Conservation (phyloP, 257 asterid species). For the Solanum okadae region DNA sequence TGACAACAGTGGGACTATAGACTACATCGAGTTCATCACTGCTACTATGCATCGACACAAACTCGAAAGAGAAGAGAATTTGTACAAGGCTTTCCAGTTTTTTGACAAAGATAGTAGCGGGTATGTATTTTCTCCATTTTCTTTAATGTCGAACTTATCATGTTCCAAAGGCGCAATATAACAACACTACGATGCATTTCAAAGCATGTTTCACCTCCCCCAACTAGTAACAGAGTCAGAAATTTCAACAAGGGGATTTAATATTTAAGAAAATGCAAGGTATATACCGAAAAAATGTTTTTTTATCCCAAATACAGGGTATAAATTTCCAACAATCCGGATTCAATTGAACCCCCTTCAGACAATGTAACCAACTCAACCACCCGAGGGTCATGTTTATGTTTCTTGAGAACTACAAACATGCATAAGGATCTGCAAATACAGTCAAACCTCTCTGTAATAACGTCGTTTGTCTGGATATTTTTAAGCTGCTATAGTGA, state of each 20-base stretch:
- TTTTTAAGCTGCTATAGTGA: neutral
- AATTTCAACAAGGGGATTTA: neutral
- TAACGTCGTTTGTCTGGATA: neutral
- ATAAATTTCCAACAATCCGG: neutral
- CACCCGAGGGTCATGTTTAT: neutral
- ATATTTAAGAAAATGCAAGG: neutral
- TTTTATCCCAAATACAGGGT: neutral
- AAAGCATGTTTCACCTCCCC: neutral
- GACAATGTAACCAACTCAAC: neutral
- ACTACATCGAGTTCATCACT: constrained; percentile 71
- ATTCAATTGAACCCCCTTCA: neutral
- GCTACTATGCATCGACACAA: constrained; percentile 94
- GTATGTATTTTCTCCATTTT: constrained; percentile 12
- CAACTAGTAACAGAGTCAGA: neutral
- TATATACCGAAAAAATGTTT: neutral
- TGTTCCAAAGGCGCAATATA: neutral
- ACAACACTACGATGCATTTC: neutral
- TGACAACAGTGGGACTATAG: constrained; percentile 74
- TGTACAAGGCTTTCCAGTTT: constrained; percentile 61
- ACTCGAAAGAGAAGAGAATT: constrained; percentile 69
- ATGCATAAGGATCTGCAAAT: neutral
- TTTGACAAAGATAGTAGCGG: constrained; percentile 80
- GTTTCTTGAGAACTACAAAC: neutral
- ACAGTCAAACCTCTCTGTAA: neutral
- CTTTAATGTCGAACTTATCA: neutral